A percentile compares a stretch with the other conserved stretches of the same genome.
phyloP scores from a whole-genome alignment of 108 stramenopile species.

The Aureococcus anophagefferens region DNA sequence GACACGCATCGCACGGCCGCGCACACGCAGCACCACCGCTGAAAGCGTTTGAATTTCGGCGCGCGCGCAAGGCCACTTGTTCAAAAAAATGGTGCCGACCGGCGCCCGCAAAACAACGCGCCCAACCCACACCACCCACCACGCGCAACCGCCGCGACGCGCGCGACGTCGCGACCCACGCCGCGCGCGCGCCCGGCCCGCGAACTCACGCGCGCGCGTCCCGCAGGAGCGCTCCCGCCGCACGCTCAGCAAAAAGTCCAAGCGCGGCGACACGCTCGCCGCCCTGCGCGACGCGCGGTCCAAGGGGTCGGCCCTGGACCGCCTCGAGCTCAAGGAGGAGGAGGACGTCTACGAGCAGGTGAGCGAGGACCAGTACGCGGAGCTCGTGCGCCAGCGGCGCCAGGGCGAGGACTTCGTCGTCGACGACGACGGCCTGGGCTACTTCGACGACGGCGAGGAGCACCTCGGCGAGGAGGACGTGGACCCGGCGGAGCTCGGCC shows the following conservation, averaged over 20 bases:
- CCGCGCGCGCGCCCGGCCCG: too few relatives aligned
- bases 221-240: not conserved
- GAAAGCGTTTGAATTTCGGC: too few relatives aligned
- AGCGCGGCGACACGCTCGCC: not conserved
- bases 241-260: not conserved
- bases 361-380: conserved; percentile 71
- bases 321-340: conserved; percentile 27
- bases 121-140: too few relatives aligned
- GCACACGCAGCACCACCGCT: too few relatives aligned
- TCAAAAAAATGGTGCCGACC: too few relatives aligned
- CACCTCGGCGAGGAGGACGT: conserved; percentile 59
- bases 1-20: too few relatives aligned
- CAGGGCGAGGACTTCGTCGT: conserved; percentile 95
- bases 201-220: too few relatives aligned
- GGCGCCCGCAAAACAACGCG: too few relatives aligned
- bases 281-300: not conserved
- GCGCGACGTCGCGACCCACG: too few relatives aligned
- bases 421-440: conserved; percentile 95
- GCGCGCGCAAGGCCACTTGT: too few relatives aligned
- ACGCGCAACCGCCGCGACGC: too few relatives aligned
- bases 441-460: conserved; percentile 96
- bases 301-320: not conserved
- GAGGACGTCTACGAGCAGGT: conserved; percentile 79
- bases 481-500: not conserved
- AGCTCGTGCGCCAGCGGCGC: conserved; percentile 67